phyloP scores from a whole-genome alignment of 345 rosid species.

The Raphanus raphanistrum region DNA sequence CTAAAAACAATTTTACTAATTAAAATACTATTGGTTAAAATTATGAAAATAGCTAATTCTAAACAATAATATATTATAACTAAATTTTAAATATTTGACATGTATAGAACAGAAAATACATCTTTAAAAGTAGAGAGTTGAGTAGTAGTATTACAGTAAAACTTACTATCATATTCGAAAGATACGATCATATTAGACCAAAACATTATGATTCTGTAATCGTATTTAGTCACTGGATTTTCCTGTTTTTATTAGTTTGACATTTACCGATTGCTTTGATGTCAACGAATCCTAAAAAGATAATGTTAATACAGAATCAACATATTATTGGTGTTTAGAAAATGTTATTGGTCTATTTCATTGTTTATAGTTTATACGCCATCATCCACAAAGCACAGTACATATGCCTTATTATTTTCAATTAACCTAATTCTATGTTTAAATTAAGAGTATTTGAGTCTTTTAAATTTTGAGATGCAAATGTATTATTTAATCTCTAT shows the following conservation, averaged over 20 bases:
- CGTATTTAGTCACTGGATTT: neutral
- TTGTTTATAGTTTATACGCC: constrained; percentile 3
- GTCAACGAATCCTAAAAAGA: neutral
- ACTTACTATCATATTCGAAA: too few species aligned
- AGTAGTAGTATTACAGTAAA: too few species aligned
- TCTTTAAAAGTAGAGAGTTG: too few species aligned
- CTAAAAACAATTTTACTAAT: too few species aligned
- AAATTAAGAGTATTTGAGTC: too few species aligned
- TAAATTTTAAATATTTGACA: too few species aligned
- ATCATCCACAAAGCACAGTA: constrained; percentile 26
- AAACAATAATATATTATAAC: too few species aligned
- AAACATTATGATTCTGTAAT: neutral
- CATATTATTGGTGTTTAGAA: neutral
- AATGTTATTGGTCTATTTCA: neutral
- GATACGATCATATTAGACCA: neutral
- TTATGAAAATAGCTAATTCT: too few species aligned
- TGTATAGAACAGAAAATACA: too few species aligned
- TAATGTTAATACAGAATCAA: neutral
- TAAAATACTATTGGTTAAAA: too few species aligned
- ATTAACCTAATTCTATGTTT: neutral
- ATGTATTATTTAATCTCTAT: too few species aligned
- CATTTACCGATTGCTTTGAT: neutral
- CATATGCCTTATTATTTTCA: neutral
- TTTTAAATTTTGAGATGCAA: too few species aligned
- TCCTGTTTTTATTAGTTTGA: neutral